Evolutionary conservation across 2,329 filamentous ascomycete genomes (phyloP), one percentile per base, ranked within the genome.

Genomic region (Stagonosporopsis rhizophila): DNA sequence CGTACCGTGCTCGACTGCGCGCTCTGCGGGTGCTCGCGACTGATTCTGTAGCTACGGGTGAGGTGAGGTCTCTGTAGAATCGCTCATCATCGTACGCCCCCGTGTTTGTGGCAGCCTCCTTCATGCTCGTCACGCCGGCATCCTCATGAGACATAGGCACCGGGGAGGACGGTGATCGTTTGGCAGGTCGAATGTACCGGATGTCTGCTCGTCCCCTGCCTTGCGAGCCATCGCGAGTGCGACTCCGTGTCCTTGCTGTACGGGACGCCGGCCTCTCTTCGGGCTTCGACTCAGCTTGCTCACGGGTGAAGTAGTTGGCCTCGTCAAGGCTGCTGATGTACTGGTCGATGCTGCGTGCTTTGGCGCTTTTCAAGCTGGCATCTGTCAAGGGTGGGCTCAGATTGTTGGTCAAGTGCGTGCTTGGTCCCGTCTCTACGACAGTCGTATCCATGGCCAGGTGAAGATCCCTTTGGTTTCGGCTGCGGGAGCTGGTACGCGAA

Each of bases 81-180:
- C 74, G 68, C 61, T 82, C 80, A 25, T 82, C 80, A 20, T 82
- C 78, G 28, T 78, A 79, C 20, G 74, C 78, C 11, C 82, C 82
- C 7, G 78, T 73, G 57, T 77, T 79, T 5, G 73, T 70, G 14
- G 59, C 62, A n/a, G 67, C 66, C 45, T 74, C 75, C 44, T 78
- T 77, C 58, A 79, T 81, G 40, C 72, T 70, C 25, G 57, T 91
- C 12, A 79, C 69, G 3, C 76, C 77, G 17, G 80, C 77, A 67
- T 97, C 92, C 66, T 96, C 91, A 0, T 92, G 92, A 3, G 93
- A 96, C 93, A 97, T 97, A 3, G 93, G 92, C 2, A 96, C 84
- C 0, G 94, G 94, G 0, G 94, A 97, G 2, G 92, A 96, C 0
- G 94, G 94, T 1, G 94, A 97, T 20, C 90, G 84, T 77, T 96